phyloP scores from a whole-genome alignment of 106 monocot genomes.

The Triglochin maritima region DNA sequence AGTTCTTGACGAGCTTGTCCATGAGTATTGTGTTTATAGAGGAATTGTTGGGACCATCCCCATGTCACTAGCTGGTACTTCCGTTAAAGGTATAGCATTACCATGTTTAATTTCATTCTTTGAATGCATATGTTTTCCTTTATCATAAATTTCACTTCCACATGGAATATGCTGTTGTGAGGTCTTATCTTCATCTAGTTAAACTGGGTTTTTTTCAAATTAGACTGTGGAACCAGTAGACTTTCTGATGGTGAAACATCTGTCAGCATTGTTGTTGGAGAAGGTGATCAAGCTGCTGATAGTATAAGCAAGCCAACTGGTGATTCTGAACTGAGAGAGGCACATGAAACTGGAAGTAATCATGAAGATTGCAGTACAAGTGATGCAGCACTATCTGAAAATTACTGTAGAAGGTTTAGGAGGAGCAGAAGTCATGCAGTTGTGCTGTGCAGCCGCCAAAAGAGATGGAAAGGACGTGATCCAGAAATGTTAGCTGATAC shows the following conservation, averaged over 20 bases:
- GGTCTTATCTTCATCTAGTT: not conserved
- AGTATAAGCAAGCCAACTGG: conserved; percentile 11
- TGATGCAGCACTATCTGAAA: conserved; percentile 28
- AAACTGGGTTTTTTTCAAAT: not conserved
- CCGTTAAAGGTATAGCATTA: not conserved
- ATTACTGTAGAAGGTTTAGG: conserved; percentile 45
- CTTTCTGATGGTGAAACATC: conserved; percentile 49
- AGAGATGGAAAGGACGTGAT: conserved; percentile 92
- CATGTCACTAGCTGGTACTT: not conserved
- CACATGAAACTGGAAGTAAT: conserved; percentile 29
- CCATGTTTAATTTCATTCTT: not conserved
- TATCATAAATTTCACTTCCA: not conserved
- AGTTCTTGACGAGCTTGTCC: conserved; percentile 79
- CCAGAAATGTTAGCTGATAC: conserved; percentile 14
- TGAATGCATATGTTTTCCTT: not conserved
- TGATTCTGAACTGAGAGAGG: conserved; percentile 43
- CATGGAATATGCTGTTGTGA: not conserved
- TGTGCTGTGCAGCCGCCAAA: conserved; percentile 25
- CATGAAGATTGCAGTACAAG: conserved; percentile 82
- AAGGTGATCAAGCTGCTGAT: conserved; percentile 31
- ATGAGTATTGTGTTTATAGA: conserved; percentile 88
- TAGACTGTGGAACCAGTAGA: conserved; percentile 22
- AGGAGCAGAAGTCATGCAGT: conserved; percentile 48
- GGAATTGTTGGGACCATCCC: conserved; percentile 36
- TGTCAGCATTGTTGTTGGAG: conserved; percentile 24